Evolutionary conservation across 345 rosid genomes (phyloP).

Genomic region (Combretum micranthum): DNA sequence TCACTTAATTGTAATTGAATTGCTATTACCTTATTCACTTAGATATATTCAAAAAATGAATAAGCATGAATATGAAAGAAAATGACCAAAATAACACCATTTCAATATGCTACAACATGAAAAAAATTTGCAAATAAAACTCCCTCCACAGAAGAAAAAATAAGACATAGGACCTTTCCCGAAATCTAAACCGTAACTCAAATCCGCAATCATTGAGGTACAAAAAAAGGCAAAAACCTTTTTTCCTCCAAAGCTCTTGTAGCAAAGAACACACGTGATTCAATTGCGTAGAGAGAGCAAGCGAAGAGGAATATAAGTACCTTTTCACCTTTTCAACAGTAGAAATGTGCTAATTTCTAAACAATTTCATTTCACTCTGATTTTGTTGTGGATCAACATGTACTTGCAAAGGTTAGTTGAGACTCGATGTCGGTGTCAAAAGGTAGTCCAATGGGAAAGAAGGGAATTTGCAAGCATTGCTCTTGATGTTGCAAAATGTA

Average conservation of each 20-base stretch:
- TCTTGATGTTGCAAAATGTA: conserved; percentile 95
- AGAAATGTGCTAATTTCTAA: conserved; percentile 3
- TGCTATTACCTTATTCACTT: too few species aligned
- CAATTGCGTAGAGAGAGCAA: conserved; percentile 80
- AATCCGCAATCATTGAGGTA: too few species aligned
- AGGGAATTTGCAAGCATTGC: conserved; percentile 88
- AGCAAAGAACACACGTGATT: conserved; percentile 93
- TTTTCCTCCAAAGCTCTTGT: conserved; percentile 95
- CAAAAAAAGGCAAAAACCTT: too few species aligned
- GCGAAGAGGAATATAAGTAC: conserved; percentile 75
- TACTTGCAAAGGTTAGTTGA: conserved; percentile 74
- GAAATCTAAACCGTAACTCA: too few species aligned
- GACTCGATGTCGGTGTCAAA: conserved; percentile 83
- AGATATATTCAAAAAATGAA: too few species aligned
- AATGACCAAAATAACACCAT: too few species aligned
- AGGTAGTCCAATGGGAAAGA: conserved; percentile 96
- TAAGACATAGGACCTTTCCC: too few species aligned
- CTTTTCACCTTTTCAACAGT: conserved; percentile 6
- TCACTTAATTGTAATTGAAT: too few species aligned
- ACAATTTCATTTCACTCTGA: conserved; percentile 6
- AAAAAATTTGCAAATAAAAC: too few species aligned
- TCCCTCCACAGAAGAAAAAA: too few species aligned
- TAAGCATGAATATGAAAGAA: too few species aligned
- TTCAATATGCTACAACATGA: too few species aligned
- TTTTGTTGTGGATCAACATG: conserved; percentile 8